A percentile compares a stretch with the other conserved stretches of the same genome.
These are phyloP conservation scores for Sporothrix globosa DNA, from an alignment of 2,329 filamentous ascomycete genomes.

Conservation along the genomic window DNA sequence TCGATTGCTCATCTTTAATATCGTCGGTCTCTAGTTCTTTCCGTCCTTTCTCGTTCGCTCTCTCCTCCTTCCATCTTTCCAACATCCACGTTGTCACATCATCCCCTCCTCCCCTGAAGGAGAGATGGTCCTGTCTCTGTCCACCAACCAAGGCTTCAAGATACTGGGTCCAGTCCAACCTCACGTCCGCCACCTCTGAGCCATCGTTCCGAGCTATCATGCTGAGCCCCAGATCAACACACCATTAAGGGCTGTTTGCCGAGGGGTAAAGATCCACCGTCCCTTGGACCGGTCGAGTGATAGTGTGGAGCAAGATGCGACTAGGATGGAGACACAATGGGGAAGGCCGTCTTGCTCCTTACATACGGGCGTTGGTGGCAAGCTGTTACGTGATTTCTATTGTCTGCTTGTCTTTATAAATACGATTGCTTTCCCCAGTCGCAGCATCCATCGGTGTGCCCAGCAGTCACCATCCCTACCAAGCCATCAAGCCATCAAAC, in stretches of 20 bases:
- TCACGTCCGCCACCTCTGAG: neutral
- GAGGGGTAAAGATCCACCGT: neutral
- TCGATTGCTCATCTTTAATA: no score
- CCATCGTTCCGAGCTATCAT: slow-evolving; percentile 2
- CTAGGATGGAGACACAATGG: neutral
- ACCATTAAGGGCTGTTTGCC: neutral
- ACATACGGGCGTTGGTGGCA: neutral
- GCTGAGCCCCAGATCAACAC: neutral
- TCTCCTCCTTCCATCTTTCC: neutral
- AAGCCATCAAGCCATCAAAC: neutral
- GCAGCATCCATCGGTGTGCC: neutral
- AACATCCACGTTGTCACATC: no score
- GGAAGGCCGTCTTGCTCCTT: neutral
- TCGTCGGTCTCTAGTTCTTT: no score
- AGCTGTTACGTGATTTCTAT: neutral
- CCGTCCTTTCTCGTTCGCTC: no score
- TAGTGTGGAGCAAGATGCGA: neutral
- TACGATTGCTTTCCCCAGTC: no score
- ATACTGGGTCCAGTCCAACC: neutral
- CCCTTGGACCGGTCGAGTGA: slow-evolving; percentile 9
- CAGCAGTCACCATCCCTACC: neutral
- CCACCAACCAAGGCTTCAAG: neutral
- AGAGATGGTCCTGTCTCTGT: no score
- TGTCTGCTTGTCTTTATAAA: neutral
- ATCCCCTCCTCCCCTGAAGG: neutral